Conservation (phyloP, 495 filamentous ascomycete species). For the Neurospora cerealis region DNA sequence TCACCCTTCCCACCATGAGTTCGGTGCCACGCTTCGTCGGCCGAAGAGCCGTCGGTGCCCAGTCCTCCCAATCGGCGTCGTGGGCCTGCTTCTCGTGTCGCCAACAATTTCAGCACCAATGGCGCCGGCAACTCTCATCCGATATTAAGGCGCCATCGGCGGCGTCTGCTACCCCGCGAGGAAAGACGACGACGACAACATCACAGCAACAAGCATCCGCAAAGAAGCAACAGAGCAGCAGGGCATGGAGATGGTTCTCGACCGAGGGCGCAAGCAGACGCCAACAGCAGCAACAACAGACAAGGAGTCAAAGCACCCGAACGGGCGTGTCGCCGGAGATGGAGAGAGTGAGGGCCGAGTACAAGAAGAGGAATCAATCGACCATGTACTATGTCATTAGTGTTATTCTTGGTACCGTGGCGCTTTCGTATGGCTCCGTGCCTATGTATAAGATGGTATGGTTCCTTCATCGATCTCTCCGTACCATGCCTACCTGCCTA, state of each 20-base stretch:
- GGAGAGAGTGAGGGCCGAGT: constrained; percentile 45
- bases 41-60: constrained; percentile 1
- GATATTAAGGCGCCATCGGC: background rate
- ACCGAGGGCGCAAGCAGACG: constrained; percentile 4
- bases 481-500: background rate
- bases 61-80: background rate
- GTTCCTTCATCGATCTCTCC: background rate
- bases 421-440: constrained; percentile 89
- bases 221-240: constrained; percentile 17
- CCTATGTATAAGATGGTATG: constrained; percentile 94
- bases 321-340: constrained; percentile 31
- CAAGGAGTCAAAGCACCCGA: background rate
- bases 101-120: background rate
- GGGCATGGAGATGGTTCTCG: constrained; percentile 14
- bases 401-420: constrained; percentile 80
- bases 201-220: constrained; percentile 3
- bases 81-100: constrained; percentile 7
- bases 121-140: background rate
- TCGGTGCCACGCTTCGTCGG: constrained; percentile 10
- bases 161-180: background rate
- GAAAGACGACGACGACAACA: background rate
- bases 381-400: constrained; percentile 69
- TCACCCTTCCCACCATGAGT: constrained; percentile 9
- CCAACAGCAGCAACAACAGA: constrained; percentile 10
- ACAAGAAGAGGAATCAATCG: constrained; percentile 47